Base-by-base conservation (phyloP, 2,329 filamentous ascomycete species). In the Juglanconis juglandina region DNA sequence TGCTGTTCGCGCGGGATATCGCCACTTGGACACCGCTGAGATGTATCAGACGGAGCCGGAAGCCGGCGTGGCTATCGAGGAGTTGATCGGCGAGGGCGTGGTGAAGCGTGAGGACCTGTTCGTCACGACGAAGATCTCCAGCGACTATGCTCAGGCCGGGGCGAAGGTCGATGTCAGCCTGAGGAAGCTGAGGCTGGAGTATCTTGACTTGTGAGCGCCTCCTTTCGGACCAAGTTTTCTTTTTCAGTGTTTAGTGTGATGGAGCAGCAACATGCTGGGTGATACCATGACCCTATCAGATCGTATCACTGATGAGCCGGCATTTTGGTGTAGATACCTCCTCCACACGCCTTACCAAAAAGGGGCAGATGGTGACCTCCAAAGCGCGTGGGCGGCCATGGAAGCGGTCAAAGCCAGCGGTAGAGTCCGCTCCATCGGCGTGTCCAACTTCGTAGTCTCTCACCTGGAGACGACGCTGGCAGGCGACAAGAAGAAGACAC, bases 391-490 rank as follows among this genome's bases (percentile, higher is more conserved):
- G 83, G 77, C 78, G 30, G 77, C 81, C 34, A 66, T 85, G 58
- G 82, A 87, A 66, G 82, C 81, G n/a, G 85, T 92, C 78, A 79
- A 86, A 69, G 81, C 81, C 53, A 80, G 82, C 2, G 87, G 87
- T 64, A 82, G 82, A 63, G 84, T 83, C 46, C 81, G 78, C 66
- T 83, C 86, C 53, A 90, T 92, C 65, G 89, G 89, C 46, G 85
- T 92, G 13, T 89, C 86, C 65, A 92, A 92, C 76, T 92, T 89
- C 68, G 68, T 81, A 41, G 75, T 79, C 65, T 67, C 74, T 42
- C 73, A 87, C 60, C 70, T 87, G 8, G 78, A 84, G 68, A 68
- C 73, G 3, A 70, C 86, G 48, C 73, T 86, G 2, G 71, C 42
- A 6, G 53, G 17, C 3, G n/a, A 14, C 4, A 13, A 80, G 69